Evolutionary conservation across 2,329 filamentous ascomycete genomes (phyloP).

Genomic region (Chrysosporium keratinophilum): DNA sequence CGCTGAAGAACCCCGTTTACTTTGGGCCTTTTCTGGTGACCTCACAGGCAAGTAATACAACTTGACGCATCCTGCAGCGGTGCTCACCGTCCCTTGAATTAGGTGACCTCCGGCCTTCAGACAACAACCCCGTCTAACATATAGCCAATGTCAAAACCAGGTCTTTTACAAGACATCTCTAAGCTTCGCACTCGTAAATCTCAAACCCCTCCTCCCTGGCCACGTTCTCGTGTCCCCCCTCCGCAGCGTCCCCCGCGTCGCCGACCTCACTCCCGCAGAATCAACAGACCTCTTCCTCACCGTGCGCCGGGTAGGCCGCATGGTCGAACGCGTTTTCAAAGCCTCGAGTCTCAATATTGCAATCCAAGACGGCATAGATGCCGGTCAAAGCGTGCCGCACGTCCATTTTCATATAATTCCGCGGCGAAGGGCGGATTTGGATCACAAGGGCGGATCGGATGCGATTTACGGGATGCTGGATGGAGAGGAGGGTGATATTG

Average conservation of each 20-base stretch:
- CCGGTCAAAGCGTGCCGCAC: conserved; percentile 88
- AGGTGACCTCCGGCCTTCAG: not conserved
- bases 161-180: conserved; percentile 75
- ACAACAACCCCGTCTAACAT: not conserved
- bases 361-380: conserved; percentile 82
- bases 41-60: conserved; percentile 49
- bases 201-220: conserved; percentile 86
- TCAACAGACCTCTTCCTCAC: conserved; percentile 78
- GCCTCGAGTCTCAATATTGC: conserved; percentile 82
- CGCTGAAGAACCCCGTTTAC: conserved; percentile 40
- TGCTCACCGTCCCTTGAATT: not conserved
- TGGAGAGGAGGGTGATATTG: conserved; percentile 55
- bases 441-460: conserved; percentile 52
- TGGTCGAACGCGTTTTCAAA: conserved; percentile 53
- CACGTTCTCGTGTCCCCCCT: conserved; percentile 84
- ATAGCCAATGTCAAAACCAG: conserved; percentile 35
- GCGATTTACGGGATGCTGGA: conserved; percentile 76
- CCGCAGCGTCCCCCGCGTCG: conserved; percentile 57
- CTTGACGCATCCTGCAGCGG: not conserved
- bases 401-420: conserved; percentile 91
- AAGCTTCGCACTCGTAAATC: conserved; percentile 84
- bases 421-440: conserved; percentile 49
- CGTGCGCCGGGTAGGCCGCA: conserved; percentile 69
- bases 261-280: conserved; percentile 61
- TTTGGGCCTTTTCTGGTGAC: conserved; percentile 72